Base-by-base conservation (phyloP, 805 yeast genomes). In the Yamadazyma endophytica region DNA sequence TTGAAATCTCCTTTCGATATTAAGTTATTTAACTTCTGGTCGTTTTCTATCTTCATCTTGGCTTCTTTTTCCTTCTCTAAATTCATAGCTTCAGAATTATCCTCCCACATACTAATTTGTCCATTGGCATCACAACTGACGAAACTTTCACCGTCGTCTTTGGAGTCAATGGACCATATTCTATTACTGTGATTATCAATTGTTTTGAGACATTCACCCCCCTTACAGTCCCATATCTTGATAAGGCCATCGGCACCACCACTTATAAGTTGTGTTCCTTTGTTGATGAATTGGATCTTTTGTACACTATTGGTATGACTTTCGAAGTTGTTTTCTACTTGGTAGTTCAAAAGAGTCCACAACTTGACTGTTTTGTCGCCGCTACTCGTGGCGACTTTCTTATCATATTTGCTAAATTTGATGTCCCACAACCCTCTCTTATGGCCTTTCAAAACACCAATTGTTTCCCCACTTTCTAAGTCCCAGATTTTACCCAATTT, bases 101-200 rank as follows among this genome's bases (percentile, higher is more conserved):
- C 97, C 33, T 68, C 67, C 98, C 98, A 92, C 24, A 86, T 67
- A 30, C 86, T 82, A 43, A 92, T 74, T 16, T 86, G 80, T 33
- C 97, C 96, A 57, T 92, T 97, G 1, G 96, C 97, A 57, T 92
- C 97, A 0, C 96, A 97, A 36, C 85, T 76, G 0, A 86, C 75
- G 36, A 92, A 70, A 36, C 72, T 70, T 12, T 71, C 72, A 16
- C 94, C 90, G 45, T 80, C 83, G 21, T 75, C 61, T 38, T 75
- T 69, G 1, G 72, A 64, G 34, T 82, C 77, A 32, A 92, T 56
- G 0, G 97, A 84, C 99, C 98, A 92, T 29, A 92, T 86, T 61
- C 96, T 78, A 56, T 90, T 92, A 39, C 79, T 86, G 53, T 92
- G 99, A 47, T 80, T 80, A 58, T 90, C 97, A 29, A 89, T 68